Conservation (phyloP, 805 yeast genomes). For the Yamadazyma sp. region DNA sequence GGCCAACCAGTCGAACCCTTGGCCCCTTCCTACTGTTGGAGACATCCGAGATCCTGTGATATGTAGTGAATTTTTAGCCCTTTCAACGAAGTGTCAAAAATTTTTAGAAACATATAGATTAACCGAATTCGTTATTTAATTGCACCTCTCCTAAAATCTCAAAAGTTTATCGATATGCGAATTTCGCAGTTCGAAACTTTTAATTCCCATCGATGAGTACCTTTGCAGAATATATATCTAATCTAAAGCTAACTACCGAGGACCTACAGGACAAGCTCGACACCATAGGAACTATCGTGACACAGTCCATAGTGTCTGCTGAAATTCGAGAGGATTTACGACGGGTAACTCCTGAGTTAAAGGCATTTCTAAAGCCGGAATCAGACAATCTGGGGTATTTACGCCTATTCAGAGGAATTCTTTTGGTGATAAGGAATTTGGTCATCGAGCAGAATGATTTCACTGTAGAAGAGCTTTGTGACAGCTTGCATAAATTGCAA, state of each 20-base stretch:
- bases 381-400: constrained; percentile 13
- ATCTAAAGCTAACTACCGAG: constrained; percentile 1
- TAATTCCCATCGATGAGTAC: constrained; percentile 4
- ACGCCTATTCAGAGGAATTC: constrained; percentile 46
- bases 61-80: too few species aligned
- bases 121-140: too few species aligned
- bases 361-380: background rate
- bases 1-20: constrained; percentile 34
- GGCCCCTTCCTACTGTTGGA: constrained; percentile 34
- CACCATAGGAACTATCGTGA: constrained; percentile 5
- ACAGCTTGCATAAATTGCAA: constrained; percentile 6
- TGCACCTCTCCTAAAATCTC: too few species aligned
- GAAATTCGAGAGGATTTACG: constrained; percentile 4
- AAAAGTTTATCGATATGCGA: background rate
- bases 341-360: constrained; percentile 1
- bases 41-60: constrained; percentile 10
- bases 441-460: constrained; percentile 24
- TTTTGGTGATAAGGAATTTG: constrained; percentile 51
- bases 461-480: constrained; percentile 6
- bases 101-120: too few species aligned
- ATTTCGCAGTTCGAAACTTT: constrained; percentile 2
- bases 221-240: constrained; percentile 3
- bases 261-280: constrained; percentile 9
- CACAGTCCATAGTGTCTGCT: background rate
- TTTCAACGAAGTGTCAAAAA: too few species aligned